Evolutionary conservation across 495 filamentous ascomycete genomes (phyloP), one percentile per base, ranked within the genome.

Genomic region (Lichina pygmaea): DNA sequence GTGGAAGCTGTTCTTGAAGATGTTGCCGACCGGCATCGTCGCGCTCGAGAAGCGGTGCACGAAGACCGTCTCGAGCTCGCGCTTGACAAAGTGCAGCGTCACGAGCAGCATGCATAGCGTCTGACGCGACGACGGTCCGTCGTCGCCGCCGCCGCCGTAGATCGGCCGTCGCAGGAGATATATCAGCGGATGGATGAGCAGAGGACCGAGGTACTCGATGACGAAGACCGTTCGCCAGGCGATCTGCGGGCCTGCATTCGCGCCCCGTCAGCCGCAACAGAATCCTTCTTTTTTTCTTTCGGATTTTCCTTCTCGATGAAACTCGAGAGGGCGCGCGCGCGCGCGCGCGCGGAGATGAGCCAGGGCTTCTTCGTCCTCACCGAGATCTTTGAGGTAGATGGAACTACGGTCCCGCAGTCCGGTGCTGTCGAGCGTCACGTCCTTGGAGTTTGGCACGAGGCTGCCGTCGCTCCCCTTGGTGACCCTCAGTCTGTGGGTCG

Each of bases 151-250:
- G 43, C 55, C 68, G 53, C 62, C 64, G 62, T 85, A 89, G 53
- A 92, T 63, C 55, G 76, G 71, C 3, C 76, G 70, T 30, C 83
- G 81, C 44, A 86, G 60, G 49, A 69, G 56, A 61, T 68, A 74
- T 52, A 84, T 64, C 56, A 74, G 65, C 31, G 72, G 75, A 61
- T 93, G 86, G 63, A 94, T 81, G 53, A 94, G 58, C 50, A 95
- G 73, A n/a, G 89, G 89, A 7, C 89, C 89, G 47, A 84, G 63
- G 61, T 97, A 97, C 65, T 97, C 89, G 59, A 93, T 73, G 48
- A 92, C 60, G 64, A 85, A 97, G 54, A 94, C 91, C 44, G 83
- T 86, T 48, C 75, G 78, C 89, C 89, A 97, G 43, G 72, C 73
- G 47, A 94, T 80, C 60, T 97, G 89, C 33, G 77, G 77, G 42